phyloP scores from a whole-genome alignment of 352 stramenopile species.

The Globisporangium acanthophoron region DNA sequence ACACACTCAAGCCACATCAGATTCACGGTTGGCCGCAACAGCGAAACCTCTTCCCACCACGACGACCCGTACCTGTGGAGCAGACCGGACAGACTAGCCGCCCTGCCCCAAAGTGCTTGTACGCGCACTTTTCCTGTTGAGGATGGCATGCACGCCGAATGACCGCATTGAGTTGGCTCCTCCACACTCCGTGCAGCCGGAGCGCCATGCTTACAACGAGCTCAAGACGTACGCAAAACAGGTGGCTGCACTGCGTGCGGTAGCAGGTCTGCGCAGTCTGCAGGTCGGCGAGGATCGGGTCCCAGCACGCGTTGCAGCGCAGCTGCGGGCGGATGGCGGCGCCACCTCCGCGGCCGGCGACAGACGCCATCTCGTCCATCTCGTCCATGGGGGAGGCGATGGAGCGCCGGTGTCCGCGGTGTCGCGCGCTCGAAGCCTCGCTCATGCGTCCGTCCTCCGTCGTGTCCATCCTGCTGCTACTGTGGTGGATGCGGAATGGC shows the following conservation, averaged over 20 bases:
- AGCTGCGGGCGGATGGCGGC: constrained; percentile 44
- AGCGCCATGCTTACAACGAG: constrained; percentile 1
- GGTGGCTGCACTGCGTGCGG: constrained; percentile 64
- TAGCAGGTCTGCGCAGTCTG: constrained; percentile 77
- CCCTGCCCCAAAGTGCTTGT: constrained; percentile 73
- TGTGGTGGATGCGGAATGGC: constrained; percentile 10
- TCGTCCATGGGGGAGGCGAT: constrained; percentile 32
- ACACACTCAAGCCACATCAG: neutral
- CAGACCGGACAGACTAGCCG: constrained; percentile 60
- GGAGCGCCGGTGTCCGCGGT: constrained; percentile 23
- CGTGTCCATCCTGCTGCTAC: constrained; percentile 16
- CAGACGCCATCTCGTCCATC: constrained; percentile 32
- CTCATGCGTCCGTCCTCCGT: constrained; percentile 66
- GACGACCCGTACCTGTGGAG: constrained; percentile 24
- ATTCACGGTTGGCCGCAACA: neutral
- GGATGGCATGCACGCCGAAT: neutral
- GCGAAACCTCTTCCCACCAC: neutral
- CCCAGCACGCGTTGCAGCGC: constrained; percentile 76
- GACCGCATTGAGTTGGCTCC: neutral
- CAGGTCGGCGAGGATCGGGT: constrained; percentile 47
- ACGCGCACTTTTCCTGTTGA: constrained; percentile 76
- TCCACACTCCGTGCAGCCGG: neutral
- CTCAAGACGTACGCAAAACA: constrained; percentile 53
- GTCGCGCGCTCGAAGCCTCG: constrained; percentile 61
- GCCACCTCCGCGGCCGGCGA: constrained; percentile 4